Base-by-base conservation (phyloP, 2,329 filamentous ascomycete genomes). In the Helotiales sp. region DNA sequence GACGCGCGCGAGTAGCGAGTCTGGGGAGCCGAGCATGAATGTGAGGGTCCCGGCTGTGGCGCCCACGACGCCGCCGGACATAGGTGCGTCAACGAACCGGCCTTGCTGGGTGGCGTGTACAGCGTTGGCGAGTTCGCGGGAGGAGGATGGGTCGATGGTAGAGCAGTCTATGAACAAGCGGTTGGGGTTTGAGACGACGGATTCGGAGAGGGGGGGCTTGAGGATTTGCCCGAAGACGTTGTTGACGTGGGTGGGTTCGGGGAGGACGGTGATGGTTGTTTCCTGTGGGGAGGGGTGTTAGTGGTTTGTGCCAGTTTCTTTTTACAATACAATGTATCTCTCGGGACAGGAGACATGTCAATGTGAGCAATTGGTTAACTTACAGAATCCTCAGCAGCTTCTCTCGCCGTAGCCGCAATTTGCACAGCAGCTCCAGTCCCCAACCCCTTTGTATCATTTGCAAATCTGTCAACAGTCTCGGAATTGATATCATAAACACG, bases 61-160 rank as follows among this genome's bases (percentile, higher is more conserved):
- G 50, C 95, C 96, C 5, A 98, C 93, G 0, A 97, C 94, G 60
- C 96, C 96, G 57, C 96, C 96, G 0, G 95, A 98, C 91, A 99
- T 97, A 52, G 96, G 96, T 2, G 96, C 95, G 77, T 99, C 96
- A 66, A 97, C 89, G 76, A 98, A 97, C 61, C 85, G 85, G 62
- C 92, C 92, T 76, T 91, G 86, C 1, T 87, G 84, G 0, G 88
- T 87, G 5, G 86, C 86, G 65, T 84, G 86, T 1, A 96, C 89
- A 26, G 86, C 85, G 68, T 88, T 84, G 24, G 93, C 93, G 5
- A 98, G 90, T 71, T 89, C 86, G 45, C 88, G 88, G 0, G 94
- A 97, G 2, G 93, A 93, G 34, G 89, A 88, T 0, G 94, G 93
- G 79, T 98, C 96, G 76, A 99, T 98, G 17, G 96, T 99, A 3